Percentiles rank a stretch among this genome's conserved stretches.
Evolutionary conservation across 2,329 filamentous ascomycete species (phyloP).

Genomic region (Aspergillus jensenii): DNA sequence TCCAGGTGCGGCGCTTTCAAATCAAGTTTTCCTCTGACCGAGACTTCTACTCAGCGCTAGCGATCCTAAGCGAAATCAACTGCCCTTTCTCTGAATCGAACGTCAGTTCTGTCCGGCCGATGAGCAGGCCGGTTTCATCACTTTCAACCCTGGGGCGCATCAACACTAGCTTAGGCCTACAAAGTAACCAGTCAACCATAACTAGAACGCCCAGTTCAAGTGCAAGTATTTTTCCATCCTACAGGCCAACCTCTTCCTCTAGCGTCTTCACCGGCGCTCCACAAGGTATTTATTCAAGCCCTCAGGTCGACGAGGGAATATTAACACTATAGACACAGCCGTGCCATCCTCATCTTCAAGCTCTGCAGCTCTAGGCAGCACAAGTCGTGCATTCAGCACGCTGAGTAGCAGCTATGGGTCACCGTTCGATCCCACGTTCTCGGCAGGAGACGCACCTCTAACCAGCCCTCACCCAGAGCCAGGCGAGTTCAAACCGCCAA

Average conservation of each 20-base stretch:
- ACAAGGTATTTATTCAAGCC: conserved; percentile 2
- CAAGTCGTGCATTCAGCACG: not conserved
- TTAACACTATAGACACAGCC: not conserved
- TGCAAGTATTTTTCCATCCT: conserved; percentile 2
- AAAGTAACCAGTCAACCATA: not conserved
- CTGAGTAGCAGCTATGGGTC: conserved; percentile 5
- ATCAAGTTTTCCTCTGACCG: conserved; percentile 42
- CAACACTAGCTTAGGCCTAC: conserved; percentile 8
- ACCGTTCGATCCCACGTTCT: not conserved
- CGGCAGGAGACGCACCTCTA: not conserved
- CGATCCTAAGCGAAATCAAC: conserved; percentile 41
- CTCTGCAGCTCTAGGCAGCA: not conserved
- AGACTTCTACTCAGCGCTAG: conserved; percentile 43
- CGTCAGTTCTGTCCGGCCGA: conserved; percentile 20
- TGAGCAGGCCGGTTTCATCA: conserved; percentile 25
- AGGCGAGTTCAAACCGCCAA: not conserved
- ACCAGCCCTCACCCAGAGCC: not conserved
- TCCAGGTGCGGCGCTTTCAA: conserved; percentile 46
- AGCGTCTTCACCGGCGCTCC: not conserved
- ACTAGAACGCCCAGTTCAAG: conserved; percentile 7
- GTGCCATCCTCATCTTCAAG: conserved; percentile 13
- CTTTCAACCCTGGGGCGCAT: conserved; percentile 24
- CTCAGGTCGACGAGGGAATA: not conserved
- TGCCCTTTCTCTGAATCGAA: conserved; percentile 46
- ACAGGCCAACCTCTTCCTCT: not conserved